These are phyloP conservation scores for Neopestalotiopsis sp. DNA, from an alignment of 2,329 filamentous ascomycete genomes.

Conservation along the genomic window DNA sequence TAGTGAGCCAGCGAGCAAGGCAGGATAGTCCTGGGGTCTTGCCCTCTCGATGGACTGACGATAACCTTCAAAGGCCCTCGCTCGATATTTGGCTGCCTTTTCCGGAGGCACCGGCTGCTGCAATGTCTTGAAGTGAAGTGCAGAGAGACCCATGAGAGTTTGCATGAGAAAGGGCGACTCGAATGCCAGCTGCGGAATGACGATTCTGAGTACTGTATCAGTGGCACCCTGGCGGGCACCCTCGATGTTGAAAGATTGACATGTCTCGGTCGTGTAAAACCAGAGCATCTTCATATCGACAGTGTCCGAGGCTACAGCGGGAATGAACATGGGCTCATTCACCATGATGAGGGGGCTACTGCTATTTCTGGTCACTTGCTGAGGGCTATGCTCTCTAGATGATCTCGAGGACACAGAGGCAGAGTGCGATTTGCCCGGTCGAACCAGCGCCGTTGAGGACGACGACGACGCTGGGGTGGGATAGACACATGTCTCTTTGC, in stretches of 20 bases:
- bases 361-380: neutral
- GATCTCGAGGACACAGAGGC: neutral
- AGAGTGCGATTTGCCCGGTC: constrained; percentile 11
- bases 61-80: constrained; percentile 56
- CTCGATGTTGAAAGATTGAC: constrained; percentile 50
- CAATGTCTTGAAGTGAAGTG: constrained; percentile 53
- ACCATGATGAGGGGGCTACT: constrained; percentile 26
- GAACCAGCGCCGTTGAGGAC: constrained; percentile 5
- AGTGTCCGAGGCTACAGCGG: constrained; percentile 39
- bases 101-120: constrained; percentile 44
- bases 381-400: constrained; percentile 11
- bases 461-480: constrained; percentile 29
- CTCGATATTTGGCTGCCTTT: constrained; percentile 51
- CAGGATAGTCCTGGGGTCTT: constrained; percentile 51
- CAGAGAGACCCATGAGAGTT: constrained; percentile 56
- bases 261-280: constrained; percentile 58
- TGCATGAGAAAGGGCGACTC: constrained; percentile 61
- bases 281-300: constrained; percentile 60
- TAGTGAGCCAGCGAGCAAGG: constrained; percentile 57
- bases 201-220: constrained; percentile 51
- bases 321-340: constrained; percentile 42
- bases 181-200: constrained; percentile 57
- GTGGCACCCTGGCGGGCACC: constrained; percentile 39
- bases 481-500: constrained; percentile 56
- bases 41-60: constrained; percentile 55